Evolutionary conservation across 495 filamentous ascomycete species (phyloP).

Genomic region (Talaromyces wortmannii): DNA sequence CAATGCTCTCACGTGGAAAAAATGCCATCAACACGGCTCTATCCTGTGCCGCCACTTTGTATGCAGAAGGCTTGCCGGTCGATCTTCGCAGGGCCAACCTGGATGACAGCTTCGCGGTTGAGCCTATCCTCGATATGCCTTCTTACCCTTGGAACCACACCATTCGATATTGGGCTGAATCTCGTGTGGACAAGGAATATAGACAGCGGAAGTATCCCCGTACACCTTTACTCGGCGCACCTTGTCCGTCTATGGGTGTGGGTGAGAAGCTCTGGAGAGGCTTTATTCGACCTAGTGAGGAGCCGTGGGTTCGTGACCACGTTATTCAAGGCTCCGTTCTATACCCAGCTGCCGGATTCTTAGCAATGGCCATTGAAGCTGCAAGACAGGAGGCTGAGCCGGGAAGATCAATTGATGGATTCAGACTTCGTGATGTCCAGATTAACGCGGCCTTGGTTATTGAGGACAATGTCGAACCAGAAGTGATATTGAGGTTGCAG

Average conservation of each 20-base stretch:
- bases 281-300: slow-evolving; percentile 8
- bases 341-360: slow-evolving; percentile 17
- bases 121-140: slow-evolving; percentile 11
- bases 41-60: neutral
- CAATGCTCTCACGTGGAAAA: slow-evolving; percentile 12
- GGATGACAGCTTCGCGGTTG: neutral
- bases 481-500: neutral
- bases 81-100: neutral
- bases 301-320: slow-evolving; percentile 26
- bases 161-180: slow-evolving; percentile 10
- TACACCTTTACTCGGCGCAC: slow-evolving; percentile 2
- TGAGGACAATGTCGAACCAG: slow-evolving; percentile 3
- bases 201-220: slow-evolving; percentile 5
- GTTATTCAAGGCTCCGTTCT: slow-evolving; percentile 11
- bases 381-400: slow-evolving; percentile 5
- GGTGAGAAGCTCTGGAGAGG: slow-evolving; percentile 12
- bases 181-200: slow-evolving; percentile 6
- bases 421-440: slow-evolving; percentile 25
- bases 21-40: slow-evolving; percentile 5
- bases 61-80: neutral
- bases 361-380: slow-evolving; percentile 22
- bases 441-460: slow-evolving; percentile 34
- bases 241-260: neutral
- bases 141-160: slow-evolving; percentile 16
- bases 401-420: slow-evolving; percentile 2